Percentiles rank a stretch among this genome's conserved stretches.
Conservation (phyloP, 495 filamentous ascomycete species). For the Lasiosphaeris hirsuta region DNA sequence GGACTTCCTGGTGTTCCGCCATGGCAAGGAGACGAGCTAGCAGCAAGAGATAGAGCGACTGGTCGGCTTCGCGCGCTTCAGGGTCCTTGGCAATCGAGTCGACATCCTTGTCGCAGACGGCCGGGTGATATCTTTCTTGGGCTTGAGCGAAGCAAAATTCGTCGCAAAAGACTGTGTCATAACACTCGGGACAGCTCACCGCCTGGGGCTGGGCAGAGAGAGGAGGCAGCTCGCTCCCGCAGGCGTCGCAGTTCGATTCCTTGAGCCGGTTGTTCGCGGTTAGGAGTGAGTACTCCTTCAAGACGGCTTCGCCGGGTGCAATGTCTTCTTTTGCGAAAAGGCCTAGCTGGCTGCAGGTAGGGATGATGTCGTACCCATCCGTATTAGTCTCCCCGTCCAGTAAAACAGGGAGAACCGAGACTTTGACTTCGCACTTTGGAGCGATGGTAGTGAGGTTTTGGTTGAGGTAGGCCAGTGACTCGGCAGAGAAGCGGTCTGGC, state of each 20-base stretch:
- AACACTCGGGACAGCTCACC: conserved; percentile 68
- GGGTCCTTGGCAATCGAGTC: conserved; percentile 79
- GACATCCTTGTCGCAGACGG: conserved; percentile 79
- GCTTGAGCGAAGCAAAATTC: conserved; percentile 67
- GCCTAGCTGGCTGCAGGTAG: conserved; percentile 72
- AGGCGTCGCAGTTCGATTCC: conserved; percentile 80
- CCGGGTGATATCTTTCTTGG: conserved; percentile 74
- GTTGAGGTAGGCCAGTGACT: conserved; percentile 67
- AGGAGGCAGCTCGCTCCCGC: conserved; percentile 70
- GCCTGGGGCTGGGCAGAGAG: conserved; percentile 44
- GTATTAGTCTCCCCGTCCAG: conserved; percentile 45
- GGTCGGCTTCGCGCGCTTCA: conserved; percentile 64
- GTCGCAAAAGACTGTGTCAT: conserved; percentile 85
- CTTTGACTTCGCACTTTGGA: conserved; percentile 67
- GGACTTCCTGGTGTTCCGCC: conserved; percentile 72
- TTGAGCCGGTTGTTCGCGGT: conserved; percentile 80
- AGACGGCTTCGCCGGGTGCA: conserved; percentile 67
- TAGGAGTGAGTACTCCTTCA: conserved; percentile 73
- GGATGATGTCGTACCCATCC: conserved; percentile 43
- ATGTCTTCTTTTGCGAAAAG: conserved; percentile 86
- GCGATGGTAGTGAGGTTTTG: conserved; percentile 59
- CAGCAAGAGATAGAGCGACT: conserved; percentile 76
- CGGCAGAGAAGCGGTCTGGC: conserved; percentile 72
- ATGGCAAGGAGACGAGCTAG: conserved; percentile 79
- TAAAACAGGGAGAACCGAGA: conserved; percentile 67